These are phyloP conservation scores for Yamadazyma diospyri DNA, from an alignment of 1,139 yeast genomes.

Conservation along the genomic window DNA sequence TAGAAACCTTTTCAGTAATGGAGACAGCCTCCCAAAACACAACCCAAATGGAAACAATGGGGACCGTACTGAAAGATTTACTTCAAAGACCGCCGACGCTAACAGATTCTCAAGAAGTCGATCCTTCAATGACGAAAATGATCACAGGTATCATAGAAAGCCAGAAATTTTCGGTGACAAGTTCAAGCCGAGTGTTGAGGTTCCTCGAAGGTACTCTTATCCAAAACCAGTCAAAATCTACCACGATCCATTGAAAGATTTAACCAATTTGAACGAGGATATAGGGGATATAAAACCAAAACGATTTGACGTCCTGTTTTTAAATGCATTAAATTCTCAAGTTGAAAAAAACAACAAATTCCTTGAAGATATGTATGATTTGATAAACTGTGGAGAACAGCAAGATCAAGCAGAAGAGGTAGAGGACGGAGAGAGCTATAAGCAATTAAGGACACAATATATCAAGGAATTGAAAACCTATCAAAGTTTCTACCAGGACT, in stretches of 20 bases:
- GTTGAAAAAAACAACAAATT: conserved; percentile 21
- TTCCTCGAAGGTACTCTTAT: conserved; percentile 1
- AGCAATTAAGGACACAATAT: conserved; percentile 30
- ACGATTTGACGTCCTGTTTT: conserved; percentile 9
- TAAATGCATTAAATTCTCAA: conserved; percentile 12
- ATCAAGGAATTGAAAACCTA: conserved; percentile 28
- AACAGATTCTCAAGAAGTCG: too few relatives aligned
- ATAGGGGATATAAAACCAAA: conserved; percentile 8
- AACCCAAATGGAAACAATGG: too few relatives aligned
- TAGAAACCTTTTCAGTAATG: neutral
- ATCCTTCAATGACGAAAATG: too few relatives aligned
- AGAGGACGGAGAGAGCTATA: conserved; percentile 19
- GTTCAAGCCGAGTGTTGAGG: too few relatives aligned
- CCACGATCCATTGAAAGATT: conserved; percentile 5
- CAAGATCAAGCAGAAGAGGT: conserved; percentile 1
- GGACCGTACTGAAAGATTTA: too few relatives aligned
- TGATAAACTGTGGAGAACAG: conserved; percentile 16
- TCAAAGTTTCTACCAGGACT: conserved; percentile 32
- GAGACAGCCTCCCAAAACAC: too few relatives aligned
- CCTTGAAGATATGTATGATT: conserved; percentile 20
- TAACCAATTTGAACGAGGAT: conserved; percentile 14
- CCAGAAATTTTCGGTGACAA: too few relatives aligned
- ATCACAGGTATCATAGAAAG: too few relatives aligned
- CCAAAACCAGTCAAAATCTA: neutral
- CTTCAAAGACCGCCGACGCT: too few relatives aligned